Base-by-base conservation (phyloP, 441 rosid species). In the Pelargonium exstipulatum region DNA sequence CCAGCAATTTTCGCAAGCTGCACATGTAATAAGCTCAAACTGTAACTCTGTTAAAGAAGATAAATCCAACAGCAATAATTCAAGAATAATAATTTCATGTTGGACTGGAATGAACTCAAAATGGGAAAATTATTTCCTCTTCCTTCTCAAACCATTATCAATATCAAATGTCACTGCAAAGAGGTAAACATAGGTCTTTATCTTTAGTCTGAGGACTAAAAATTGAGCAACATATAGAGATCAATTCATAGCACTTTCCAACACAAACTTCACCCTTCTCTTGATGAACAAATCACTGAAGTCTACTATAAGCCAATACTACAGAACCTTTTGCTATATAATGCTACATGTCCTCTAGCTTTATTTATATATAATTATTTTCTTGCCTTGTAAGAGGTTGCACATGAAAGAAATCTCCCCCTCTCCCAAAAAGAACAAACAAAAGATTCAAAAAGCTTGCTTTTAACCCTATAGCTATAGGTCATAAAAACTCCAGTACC, bases 1-100 rank as follows among this genome's bases (percentile, higher is more conserved):
- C 99, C 96, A 3, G 97, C 91, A 71, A 92, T 71, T 80, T 90
- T 92, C 32, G 98, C 97, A 70, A 95, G 93, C 99, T 95, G 92
- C 81, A 78, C 4, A 73, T 42, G 69, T 4, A 73, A 58, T 53
- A 16, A 74, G 71, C 49, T 77, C 72, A 45, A 26, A 69, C 43
- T 62, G 32, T 46, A 66, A 69, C 51, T 64, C 42, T 42, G 4
- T 45, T 45, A 40, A 24, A 53, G 18, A 17, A 49, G 13, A 45
- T n/a, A 53, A 37, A 60, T 2, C 1, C 17, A 40, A 24, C 1
- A 53, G 12, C 20, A 60, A 20, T 20, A 13, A 18, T 55, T 55
- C 61, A 57, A 58, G 62, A 58, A 20, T 3, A 53, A 57, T 20
- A 57, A 55, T 8, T 22, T 57, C 26, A 1, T 57, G 29, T 5